Base-by-base conservation (phyloP, 2,329 filamentous ascomycete species). In the Epichloe uncinata region DNA sequence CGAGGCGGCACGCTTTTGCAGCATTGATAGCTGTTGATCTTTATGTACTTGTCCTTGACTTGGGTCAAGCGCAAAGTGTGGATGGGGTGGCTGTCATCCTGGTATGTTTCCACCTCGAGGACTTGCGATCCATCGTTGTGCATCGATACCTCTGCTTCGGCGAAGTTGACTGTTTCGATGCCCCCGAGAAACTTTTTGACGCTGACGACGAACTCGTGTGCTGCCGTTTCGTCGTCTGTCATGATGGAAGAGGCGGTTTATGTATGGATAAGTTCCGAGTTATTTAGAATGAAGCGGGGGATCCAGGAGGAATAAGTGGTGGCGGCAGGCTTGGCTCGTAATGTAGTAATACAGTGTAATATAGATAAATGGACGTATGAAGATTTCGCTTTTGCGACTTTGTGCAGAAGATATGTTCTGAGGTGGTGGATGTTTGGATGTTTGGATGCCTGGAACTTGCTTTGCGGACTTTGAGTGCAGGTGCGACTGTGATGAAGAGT, bases 21-120 rank as follows among this genome's bases (percentile, higher is more conserved):
- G 20, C 20, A 35, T 36, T 55, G 54, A 22, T 41, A 41, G 50
- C 56, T 57, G 42, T 30, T 52, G 22, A 58, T 34, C 7, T 47
- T 16, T n/a, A 58, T 34, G 44, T 43, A 50, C 2, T 16, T n/a
- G 20, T 45, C 42, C 13, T 52, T 46, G 20, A 37, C 7, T 35
- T 56, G 46, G 6, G 36, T 49, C 51, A 54, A 58, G 22, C 44
- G 16, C 2, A 59, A 34, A 5, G 50, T 41, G 26, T 58, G 56
- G 26, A 45, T 34, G 1, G 55, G 54, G n/a, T 42, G 46, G 11
- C 15, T 26, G 5, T 37, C 43, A 1, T 43, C 44, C 34, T 55
- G 48, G 5, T 20, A 15, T 5, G 47, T 44, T 16, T 33, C 7
- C 30, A n/a, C 35, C 38, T 38, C 20, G 35, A 42, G 42, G 26